These are phyloP conservation scores for Chenopodium suecicum DNA, from an alignment of 148 eudicot genomes.

Conservation along the genomic window DNA sequence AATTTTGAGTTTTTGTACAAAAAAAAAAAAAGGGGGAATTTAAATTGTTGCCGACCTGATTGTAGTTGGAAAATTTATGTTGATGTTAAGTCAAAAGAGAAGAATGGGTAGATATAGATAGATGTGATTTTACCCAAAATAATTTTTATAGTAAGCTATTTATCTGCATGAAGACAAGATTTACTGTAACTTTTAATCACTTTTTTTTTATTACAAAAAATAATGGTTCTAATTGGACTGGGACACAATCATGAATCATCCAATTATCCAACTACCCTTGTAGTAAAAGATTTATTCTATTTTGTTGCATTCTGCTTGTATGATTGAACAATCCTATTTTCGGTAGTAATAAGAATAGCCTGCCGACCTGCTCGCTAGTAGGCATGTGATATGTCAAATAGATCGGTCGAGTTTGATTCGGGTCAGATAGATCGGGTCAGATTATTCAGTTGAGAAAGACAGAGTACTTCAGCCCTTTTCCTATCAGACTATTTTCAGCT, in stretches of 20 bases:
- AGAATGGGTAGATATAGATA: not conserved
- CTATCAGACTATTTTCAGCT: no score
- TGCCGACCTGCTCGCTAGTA: not conserved
- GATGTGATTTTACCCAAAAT: no score
- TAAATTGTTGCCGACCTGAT: not conserved
- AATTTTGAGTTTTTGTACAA: not conserved
- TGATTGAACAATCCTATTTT: not conserved
- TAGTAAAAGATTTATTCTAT: not conserved
- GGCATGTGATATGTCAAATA: no score
- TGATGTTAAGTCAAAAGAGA: not conserved
- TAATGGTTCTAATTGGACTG: not conserved
- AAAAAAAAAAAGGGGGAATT: no score
- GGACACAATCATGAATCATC: no score
- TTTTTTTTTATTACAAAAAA: no score
- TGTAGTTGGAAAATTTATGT: not conserved
- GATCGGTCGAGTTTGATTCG: no score
- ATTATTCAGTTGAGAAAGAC: no score
- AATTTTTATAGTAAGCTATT: no score
- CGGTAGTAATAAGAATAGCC: not conserved
- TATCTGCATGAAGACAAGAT: not conserved
- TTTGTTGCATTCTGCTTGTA: not conserved
- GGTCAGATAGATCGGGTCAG: no score
- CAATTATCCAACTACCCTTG: no score
- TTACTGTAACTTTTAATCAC: not conserved
- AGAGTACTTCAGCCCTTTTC: no score